A percentile compares a stretch with the other conserved stretches of the same genome.
These are phyloP conservation scores for Linum trigynum DNA, from an alignment of 345 rosid species.

Conservation along the genomic window DNA sequence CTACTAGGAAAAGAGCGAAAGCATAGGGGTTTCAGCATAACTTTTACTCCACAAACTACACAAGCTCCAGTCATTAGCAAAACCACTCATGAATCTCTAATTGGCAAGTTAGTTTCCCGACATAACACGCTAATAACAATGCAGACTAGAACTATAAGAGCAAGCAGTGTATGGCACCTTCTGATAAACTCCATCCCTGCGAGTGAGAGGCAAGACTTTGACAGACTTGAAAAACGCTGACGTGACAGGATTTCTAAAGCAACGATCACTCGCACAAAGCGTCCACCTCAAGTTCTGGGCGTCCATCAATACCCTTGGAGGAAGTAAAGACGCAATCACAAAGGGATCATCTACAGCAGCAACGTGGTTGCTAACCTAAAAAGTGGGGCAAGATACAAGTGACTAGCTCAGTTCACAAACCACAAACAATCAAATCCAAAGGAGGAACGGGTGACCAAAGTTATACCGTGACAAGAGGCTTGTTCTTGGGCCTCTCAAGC, in stretches of 20 bases:
- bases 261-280: slow-evolving; percentile 87
- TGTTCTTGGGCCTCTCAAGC: slow-evolving; percentile 62
- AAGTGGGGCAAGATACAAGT: background rate
- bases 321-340: slow-evolving; percentile 83
- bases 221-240: slow-evolving; percentile 84
- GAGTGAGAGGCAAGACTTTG: slow-evolving; percentile 83
- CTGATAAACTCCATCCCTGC: slow-evolving; percentile 95
- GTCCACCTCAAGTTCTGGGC: slow-evolving; percentile 91
- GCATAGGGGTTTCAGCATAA: too few species aligned
- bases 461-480: slow-evolving; percentile 73
- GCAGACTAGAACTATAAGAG: background rate
- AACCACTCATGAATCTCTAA: too few species aligned
- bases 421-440: background rate
- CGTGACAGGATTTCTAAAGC: slow-evolving; percentile 77
- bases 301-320: slow-evolving; percentile 68
- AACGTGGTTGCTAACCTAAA: slow-evolving; percentile 93
- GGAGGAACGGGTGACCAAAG: background rate
- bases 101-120: too few species aligned
- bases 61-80: too few species aligned
- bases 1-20: too few species aligned
- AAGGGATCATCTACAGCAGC: slow-evolving; percentile 95
- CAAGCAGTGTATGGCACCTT: slow-evolving; percentile 38
- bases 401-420: background rate
- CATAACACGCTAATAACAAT: too few species aligned
- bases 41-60: too few species aligned